A percentile compares a stretch with the other conserved stretches of the same genome.
These are phyloP conservation scores for Fonsecaea multimorphosa DNA, from an alignment of 2,329 filamentous ascomycete species.

Conservation along the genomic window DNA sequence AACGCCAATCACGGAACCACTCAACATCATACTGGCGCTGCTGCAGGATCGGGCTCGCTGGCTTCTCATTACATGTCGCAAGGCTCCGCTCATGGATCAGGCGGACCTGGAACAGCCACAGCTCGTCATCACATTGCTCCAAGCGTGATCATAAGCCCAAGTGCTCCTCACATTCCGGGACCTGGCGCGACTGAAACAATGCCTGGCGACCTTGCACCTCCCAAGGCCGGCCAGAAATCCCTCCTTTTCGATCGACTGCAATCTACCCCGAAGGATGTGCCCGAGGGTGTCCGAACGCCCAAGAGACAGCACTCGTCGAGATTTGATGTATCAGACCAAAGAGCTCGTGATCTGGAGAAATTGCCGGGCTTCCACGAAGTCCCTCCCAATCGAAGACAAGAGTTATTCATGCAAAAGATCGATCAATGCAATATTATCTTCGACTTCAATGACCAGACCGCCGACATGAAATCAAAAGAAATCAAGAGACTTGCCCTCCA, in stretches of 20 bases:
- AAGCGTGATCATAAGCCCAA: constrained; percentile 93
- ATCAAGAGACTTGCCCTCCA: constrained; percentile 97
- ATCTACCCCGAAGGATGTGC: constrained; percentile 93
- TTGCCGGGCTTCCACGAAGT: constrained; percentile 98
- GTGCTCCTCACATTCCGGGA: constrained; percentile 90
- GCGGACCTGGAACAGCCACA: constrained; percentile 62
- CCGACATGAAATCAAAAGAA: constrained; percentile 99
- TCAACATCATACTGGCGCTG: constrained; percentile 41
- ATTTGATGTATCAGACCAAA: constrained; percentile 95
- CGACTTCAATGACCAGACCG: constrained; percentile 97
- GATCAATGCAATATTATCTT: constrained; percentile 99
- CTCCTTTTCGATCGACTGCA: constrained; percentile 87
- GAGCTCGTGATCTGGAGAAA: constrained; percentile 89
- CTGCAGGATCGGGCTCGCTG: constrained; percentile 35
- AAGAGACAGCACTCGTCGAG: constrained; percentile 97
- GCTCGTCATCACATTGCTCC: constrained; percentile 73
- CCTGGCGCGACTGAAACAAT: constrained; percentile 96
- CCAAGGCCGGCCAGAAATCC: constrained; percentile 89
- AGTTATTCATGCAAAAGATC: constrained; percentile 99
- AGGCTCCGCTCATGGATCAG: constrained; percentile 56
- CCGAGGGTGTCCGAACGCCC: constrained; percentile 91
- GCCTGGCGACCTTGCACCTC: constrained; percentile 94
- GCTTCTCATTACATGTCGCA: constrained; percentile 47
- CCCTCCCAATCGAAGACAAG: constrained; percentile 88
- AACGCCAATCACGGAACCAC: constrained; percentile 34